Base-by-base conservation (phyloP, 2,329 filamentous ascomycete genomes). In the Diaporthe ilicicola region DNA sequence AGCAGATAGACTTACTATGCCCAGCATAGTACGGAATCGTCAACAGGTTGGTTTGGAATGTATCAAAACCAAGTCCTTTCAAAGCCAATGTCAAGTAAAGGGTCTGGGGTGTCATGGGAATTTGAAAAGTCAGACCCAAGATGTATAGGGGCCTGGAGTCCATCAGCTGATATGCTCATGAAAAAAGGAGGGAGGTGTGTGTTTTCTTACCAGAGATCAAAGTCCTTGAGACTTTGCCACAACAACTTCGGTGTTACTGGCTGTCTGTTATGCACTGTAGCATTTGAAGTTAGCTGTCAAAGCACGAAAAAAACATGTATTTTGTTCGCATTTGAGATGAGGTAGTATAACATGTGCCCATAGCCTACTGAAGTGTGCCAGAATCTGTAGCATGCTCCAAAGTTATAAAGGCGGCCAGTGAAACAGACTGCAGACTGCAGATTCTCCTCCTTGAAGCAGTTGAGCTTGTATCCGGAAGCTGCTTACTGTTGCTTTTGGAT, bases 21-120 rank as follows among this genome's bases (percentile, higher is more conserved):
- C 73, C 64, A 53, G 83, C 78, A 0, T 80, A 82, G 53, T 82
- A 84, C 0, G 88, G 87, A n/a, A 92, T 91, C 2, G 87, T 85
- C 9, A 93, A 84, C 42, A 93, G 77, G 75, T 92, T 93, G 1
- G 89, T 85, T 27, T 88, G 80, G 77, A 93, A 90, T 2, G 87
- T 89, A 72, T 84, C 81, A 79, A 91, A 91, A 2, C 86, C 90
- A 0, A 92, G 81, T 1, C 82, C 80, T 55, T 85, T 85, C 7
- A 92, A 82, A 1, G 86, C 88, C 6, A 91, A 83, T 0, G 90
- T 90, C 6, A 92, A 82, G 72, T 91, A 92, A 19, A 83, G 82
- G 1, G 82, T 77, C 0, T 87, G 86, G 0, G 83, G 82, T 0
- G 78, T 77, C 46, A 81, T 82, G 0, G 90, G 90, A 24, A 89